Evolutionary conservation across 257 asterid species (phyloP).

Genomic region (Ligustrum vulgare): DNA sequence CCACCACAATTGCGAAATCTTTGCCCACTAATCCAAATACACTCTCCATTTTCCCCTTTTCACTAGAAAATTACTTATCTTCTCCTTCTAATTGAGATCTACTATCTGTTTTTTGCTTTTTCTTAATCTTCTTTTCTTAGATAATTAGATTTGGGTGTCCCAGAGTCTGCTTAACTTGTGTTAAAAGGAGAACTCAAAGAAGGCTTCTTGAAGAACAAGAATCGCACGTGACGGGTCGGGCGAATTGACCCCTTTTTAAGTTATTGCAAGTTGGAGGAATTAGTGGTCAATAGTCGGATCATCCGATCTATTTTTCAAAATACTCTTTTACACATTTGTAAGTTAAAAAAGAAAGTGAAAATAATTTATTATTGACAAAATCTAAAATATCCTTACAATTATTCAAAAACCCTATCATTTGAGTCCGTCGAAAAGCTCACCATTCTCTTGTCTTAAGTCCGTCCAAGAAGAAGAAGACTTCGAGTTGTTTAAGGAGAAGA

Average conservation of each 20-base stretch:
- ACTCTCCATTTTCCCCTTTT: slow-evolving; percentile 62
- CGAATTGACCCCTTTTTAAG: neutral
- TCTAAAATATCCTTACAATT: too few relatives aligned
- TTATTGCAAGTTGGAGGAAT: neutral
- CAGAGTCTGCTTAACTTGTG: neutral
- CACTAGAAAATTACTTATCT: too few relatives aligned
- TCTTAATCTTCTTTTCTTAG: neutral
- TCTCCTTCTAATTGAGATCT: neutral
- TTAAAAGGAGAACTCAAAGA: neutral
- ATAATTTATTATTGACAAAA: too few relatives aligned
- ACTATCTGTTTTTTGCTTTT: neutral
- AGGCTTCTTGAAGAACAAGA: neutral
- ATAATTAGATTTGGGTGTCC: neutral
- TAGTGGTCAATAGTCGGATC: too few relatives aligned
- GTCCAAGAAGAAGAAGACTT: too few relatives aligned
- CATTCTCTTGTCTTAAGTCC: too few relatives aligned
- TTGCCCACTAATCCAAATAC: slow-evolving; percentile 89
- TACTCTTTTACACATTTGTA: too few relatives aligned
- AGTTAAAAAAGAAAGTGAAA: too few relatives aligned
- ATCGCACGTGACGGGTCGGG: neutral
- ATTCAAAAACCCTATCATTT: too few relatives aligned
- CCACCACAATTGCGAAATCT: slow-evolving; percentile 82
- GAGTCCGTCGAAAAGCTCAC: too few relatives aligned
- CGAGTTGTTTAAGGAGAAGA: too few relatives aligned
- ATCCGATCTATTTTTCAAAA: too few relatives aligned